These are phyloP conservation scores for Cryphonectria nitschkei DNA, from an alignment of 2,329 filamentous ascomycete species.

Conservation along the genomic window DNA sequence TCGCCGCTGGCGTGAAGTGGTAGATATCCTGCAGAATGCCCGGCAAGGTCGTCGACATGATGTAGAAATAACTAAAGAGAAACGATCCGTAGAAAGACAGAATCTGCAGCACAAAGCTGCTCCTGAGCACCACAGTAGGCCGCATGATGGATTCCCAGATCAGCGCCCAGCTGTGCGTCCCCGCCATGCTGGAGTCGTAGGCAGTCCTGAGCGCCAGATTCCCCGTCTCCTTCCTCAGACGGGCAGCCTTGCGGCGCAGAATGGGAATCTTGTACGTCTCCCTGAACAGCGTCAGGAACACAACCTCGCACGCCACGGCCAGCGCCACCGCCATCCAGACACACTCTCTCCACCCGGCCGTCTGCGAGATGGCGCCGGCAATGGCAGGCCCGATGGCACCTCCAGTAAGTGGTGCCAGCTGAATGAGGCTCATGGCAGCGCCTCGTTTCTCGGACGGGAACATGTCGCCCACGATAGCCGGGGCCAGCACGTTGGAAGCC, in stretches of 20 bases:
- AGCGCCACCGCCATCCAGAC: constrained; percentile 55
- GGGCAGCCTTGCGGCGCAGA: constrained; percentile 47
- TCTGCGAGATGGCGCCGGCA: constrained; percentile 57
- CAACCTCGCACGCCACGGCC: constrained; percentile 51
- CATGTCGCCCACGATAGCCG: constrained; percentile 67
- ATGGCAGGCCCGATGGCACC: constrained; percentile 61
- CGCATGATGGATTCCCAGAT: constrained; percentile 48
- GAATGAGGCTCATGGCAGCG: constrained; percentile 59
- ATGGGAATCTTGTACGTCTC: constrained; percentile 67
- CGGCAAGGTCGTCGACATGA: constrained; percentile 57
- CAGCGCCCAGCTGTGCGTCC: constrained; percentile 34
- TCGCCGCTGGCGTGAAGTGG: constrained; percentile 52
- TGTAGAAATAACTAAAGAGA: constrained; percentile 56
- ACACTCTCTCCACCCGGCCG: constrained; percentile 57
- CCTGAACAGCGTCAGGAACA: constrained; percentile 55
- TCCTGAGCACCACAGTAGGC: constrained; percentile 50
- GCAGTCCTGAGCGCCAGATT: constrained; percentile 37
- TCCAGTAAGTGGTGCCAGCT: constrained; percentile 60
- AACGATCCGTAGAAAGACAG: constrained; percentile 52
- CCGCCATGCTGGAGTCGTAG: constrained; percentile 36
- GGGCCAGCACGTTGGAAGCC: constrained; percentile 65
- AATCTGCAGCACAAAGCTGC: constrained; percentile 57
- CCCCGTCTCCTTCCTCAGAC: constrained; percentile 38
- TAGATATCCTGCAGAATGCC: constrained; percentile 54
- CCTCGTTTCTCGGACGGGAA: constrained; percentile 61